Percentiles rank a stretch among this genome's conserved stretches.
Evolutionary conservation across 1,284 basidiomycete species (phyloP).

Genomic region (Leccinum pseudoinsigne): DNA sequence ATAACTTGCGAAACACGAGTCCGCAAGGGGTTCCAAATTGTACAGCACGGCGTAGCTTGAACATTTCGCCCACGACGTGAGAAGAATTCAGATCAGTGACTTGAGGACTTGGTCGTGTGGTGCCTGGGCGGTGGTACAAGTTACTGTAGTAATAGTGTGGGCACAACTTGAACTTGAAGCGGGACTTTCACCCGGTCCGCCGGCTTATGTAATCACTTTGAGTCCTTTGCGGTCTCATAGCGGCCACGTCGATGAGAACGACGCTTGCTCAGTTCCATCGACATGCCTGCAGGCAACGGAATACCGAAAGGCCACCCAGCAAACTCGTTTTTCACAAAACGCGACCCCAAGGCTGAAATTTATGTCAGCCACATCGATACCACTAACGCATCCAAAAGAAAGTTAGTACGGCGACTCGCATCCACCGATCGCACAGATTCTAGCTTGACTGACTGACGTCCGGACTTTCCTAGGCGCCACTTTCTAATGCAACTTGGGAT

Average conservation of each 20-base stretch:
- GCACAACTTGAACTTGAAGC: neutral
- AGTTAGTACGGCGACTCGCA: constrained; percentile 19
- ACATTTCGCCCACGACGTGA: neutral
- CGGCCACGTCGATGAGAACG: constrained; percentile 2
- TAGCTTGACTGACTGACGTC: constrained; percentile 13
- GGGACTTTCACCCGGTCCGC: neutral
- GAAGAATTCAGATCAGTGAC: neutral
- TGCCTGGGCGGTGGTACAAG: too few relatives aligned
- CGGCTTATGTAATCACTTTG: constrained; percentile 23
- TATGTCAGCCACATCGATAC: constrained; percentile 34
- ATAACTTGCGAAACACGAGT: neutral
- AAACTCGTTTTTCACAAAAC: constrained; percentile 18
- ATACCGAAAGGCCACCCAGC: constrained; percentile 30
- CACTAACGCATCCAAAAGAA: constrained; percentile 19
- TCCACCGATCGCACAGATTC: neutral
- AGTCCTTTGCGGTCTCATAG: neutral
- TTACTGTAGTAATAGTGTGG: too few relatives aligned
- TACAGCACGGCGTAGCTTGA: neutral
- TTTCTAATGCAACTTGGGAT: constrained; percentile 28
- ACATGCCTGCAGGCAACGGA: constrained; percentile 27
- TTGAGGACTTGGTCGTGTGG: neutral
- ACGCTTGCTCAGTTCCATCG: constrained; percentile 4
- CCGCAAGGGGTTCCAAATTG: neutral
- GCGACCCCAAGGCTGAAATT: constrained; percentile 25
- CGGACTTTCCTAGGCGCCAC: constrained; percentile 20